Conservation (phyloP, 2,329 filamentous ascomycete species). For the Aspergillus felis region DNA sequence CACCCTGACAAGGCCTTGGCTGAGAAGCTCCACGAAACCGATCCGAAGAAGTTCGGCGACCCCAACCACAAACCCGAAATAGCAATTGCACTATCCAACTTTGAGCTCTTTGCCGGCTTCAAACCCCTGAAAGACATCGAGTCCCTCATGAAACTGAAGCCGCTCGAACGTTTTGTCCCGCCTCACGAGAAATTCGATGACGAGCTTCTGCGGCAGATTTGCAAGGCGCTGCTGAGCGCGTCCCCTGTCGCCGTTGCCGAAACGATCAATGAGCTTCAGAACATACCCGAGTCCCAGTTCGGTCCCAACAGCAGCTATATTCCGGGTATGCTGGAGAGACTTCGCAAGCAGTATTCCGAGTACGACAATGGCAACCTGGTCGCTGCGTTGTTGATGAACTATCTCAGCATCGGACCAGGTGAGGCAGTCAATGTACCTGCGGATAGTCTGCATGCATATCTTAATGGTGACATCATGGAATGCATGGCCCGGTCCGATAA, state of each 20-base stretch:
- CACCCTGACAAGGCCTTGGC: slow-evolving; percentile 69
- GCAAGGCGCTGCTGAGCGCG: slow-evolving; percentile 50
- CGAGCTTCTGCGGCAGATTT: slow-evolving; percentile 55
- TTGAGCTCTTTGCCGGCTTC: slow-evolving; percentile 74
- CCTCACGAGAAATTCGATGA: slow-evolving; percentile 50
- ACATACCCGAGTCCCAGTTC: slow-evolving; percentile 48
- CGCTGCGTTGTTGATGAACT: slow-evolving; percentile 72
- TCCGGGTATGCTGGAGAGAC: slow-evolving; percentile 59
- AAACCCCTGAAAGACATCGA: slow-evolving; percentile 62
- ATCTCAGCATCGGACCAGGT: slow-evolving; percentile 60
- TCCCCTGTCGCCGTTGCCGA: slow-evolving; percentile 52
- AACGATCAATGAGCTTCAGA: slow-evolving; percentile 51
- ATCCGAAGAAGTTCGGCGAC: slow-evolving; percentile 66
- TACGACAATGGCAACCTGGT: slow-evolving; percentile 65
- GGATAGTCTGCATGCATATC: slow-evolving; percentile 70
- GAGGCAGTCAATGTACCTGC: slow-evolving; percentile 68
- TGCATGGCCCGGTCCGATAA: slow-evolving; percentile 76
- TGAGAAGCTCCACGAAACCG: slow-evolving; percentile 57
- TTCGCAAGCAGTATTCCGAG: slow-evolving; percentile 61
- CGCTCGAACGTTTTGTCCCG: slow-evolving; percentile 54
- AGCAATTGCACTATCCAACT: slow-evolving; percentile 65
- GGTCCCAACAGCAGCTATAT: slow-evolving; percentile 54
- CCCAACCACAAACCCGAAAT: slow-evolving; percentile 79
- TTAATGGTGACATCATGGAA: slow-evolving; percentile 70
- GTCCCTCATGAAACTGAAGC: slow-evolving; percentile 52